These are phyloP conservation scores for Schizothecium vesticola DNA, from an alignment of 495 filamentous ascomycete species.

Conservation along the genomic window DNA sequence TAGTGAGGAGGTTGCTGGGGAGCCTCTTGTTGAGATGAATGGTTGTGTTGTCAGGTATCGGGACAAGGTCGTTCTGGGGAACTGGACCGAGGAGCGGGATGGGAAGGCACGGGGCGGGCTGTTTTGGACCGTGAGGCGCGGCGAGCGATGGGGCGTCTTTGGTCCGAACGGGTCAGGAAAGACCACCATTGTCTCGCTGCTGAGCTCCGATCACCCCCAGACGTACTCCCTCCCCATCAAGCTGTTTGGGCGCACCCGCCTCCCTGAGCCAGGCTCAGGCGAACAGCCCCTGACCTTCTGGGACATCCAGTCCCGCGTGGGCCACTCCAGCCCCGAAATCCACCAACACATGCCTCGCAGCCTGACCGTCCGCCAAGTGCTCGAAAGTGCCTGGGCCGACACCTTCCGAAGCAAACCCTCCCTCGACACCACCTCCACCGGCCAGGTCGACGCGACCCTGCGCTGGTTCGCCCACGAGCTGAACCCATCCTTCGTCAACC, in stretches of 20 bases:
- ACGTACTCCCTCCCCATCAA: slow-evolving; percentile 83
- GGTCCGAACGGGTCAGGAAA: slow-evolving; percentile 89
- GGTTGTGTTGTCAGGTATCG: slow-evolving; percentile 77
- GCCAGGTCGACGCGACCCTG: slow-evolving; percentile 59
- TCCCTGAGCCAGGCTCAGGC: slow-evolving; percentile 61
- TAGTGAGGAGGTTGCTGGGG: slow-evolving; percentile 24
- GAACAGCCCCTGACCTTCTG: slow-evolving; percentile 77
- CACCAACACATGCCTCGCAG: slow-evolving; percentile 84
- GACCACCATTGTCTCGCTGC: slow-evolving; percentile 84
- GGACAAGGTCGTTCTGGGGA: slow-evolving; percentile 66
- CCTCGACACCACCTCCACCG: slow-evolving; percentile 49
- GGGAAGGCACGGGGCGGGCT: slow-evolving; percentile 52
- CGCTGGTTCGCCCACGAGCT: slow-evolving; percentile 72
- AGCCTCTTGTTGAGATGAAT: slow-evolving; percentile 79
- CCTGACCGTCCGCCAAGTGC: slow-evolving; percentile 64
- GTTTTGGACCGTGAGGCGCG: slow-evolving; percentile 75
- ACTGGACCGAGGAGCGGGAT: slow-evolving; percentile 61
- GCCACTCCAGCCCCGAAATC: slow-evolving; percentile 89
- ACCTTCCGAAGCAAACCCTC: slow-evolving; percentile 69
- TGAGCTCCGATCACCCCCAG: slow-evolving; percentile 94
- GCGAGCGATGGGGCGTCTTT: slow-evolving; percentile 86
- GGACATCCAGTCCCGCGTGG: slow-evolving; percentile 83
- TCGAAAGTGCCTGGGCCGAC: slow-evolving; percentile 86
- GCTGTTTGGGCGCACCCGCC: slow-evolving; percentile 74
- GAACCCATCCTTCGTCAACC: slow-evolving; percentile 39